phyloP scores from a whole-genome alignment of 2,329 filamentous ascomycete genomes.

The Drechslerella dactyloides region DNA sequence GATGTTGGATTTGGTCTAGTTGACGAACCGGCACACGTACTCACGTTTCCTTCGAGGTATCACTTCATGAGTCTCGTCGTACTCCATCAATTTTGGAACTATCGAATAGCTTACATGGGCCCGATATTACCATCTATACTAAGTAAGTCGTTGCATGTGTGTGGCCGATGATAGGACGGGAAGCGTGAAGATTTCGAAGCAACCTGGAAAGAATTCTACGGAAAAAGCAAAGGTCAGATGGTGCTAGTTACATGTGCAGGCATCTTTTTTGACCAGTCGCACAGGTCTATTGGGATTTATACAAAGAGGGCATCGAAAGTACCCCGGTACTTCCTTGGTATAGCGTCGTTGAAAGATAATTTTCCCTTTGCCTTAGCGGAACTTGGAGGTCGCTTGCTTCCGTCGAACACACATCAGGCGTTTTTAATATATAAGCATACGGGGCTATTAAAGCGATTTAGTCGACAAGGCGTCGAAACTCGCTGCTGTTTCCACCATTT shows the following conservation, averaged over 20 bases:
- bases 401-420: slow-evolving; percentile 22
- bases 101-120: neutral
- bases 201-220: slow-evolving; percentile 15
- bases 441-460: slow-evolving; percentile 39
- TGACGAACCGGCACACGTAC: neutral
- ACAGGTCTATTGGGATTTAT: slow-evolving; percentile 35
- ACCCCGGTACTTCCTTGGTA: slow-evolving; percentile 1
- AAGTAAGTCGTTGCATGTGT: slow-evolving; percentile 24
- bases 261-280: slow-evolving; percentile 36
- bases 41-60: slow-evolving; percentile 1
- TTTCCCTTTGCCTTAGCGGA: slow-evolving; percentile 41
- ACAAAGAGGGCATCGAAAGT: slow-evolving; percentile 20
- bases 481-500: slow-evolving; percentile 16
- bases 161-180: slow-evolving; percentile 45
- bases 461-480: slow-evolving; percentile 45
- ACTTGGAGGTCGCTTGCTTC: slow-evolving; percentile 25
- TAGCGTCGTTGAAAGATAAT: slow-evolving; percentile 5
- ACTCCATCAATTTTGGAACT: neutral
- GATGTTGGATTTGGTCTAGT: neutral
- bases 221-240: slow-evolving; percentile 26
- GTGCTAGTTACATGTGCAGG: slow-evolving; percentile 1
- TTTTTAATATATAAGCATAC: slow-evolving; percentile 19
- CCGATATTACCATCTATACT: slow-evolving; percentile 28
- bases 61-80: neutral
- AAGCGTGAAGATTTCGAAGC: slow-evolving; percentile 6